Conservation (phyloP, 108 stramenopile species). For the Fistulifera pelliculosa region DNA sequence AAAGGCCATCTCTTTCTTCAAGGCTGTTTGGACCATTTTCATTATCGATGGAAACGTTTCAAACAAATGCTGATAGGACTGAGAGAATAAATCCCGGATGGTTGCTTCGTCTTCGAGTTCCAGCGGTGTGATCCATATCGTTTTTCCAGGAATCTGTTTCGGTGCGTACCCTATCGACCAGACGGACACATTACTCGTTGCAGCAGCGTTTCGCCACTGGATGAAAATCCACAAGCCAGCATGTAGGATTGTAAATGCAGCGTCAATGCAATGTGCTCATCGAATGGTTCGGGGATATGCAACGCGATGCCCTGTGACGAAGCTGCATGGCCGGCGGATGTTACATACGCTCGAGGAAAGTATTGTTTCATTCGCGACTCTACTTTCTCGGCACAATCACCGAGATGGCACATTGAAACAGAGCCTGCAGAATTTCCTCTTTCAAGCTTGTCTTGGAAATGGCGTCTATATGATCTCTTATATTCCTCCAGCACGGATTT, state of each 20-base stretch:
- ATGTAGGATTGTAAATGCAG: conserved; percentile 59
- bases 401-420: background rate
- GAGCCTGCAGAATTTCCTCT: conserved; percentile 19
- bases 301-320: conserved; percentile 5
- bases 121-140: conserved; percentile 9
- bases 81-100: conserved; percentile 38
- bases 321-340: conserved; percentile 2
- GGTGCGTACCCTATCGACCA: no score
- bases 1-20: conserved; percentile 43
- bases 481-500: conserved; percentile 42
- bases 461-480: conserved; percentile 29
- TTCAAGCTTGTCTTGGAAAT: conserved; percentile 46
- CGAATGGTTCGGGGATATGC: conserved; percentile 45
- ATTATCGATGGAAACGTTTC: conserved; percentile 47
- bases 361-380: background rate
- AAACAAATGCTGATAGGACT: conserved; percentile 37
- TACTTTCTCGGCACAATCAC: background rate
- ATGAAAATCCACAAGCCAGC: conserved; percentile 22
- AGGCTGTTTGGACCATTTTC: conserved; percentile 54
- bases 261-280: conserved; percentile 62
- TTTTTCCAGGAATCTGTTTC: background rate
- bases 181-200: background rate
- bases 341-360: background rate
- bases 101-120: conserved; percentile 22
- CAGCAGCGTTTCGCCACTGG: background rate